These are phyloP conservation scores for Quercus rubra DNA, from an alignment of 306 rosid genomes.

Conservation along the genomic window DNA sequence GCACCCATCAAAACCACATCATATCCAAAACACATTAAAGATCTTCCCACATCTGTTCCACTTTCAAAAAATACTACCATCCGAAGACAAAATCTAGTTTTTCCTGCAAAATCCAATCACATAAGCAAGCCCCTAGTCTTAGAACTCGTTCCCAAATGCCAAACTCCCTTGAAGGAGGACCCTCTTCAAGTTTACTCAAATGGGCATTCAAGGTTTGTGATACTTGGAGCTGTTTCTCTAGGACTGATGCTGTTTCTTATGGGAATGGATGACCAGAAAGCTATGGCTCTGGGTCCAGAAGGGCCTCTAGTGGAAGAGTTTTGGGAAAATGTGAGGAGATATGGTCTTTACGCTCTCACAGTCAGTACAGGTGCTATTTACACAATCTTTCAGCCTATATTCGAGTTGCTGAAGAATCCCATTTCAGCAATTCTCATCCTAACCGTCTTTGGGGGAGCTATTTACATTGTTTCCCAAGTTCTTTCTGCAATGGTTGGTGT, in stretches of 20 bases:
- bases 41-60: neutral
- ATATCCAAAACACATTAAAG: constrained; percentile 11
- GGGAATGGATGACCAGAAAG: constrained; percentile 59
- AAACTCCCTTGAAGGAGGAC: neutral
- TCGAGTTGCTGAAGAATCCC: constrained; percentile 79
- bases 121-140: neutral
- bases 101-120: neutral
- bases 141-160: constrained; percentile 18
- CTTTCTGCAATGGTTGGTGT: constrained; percentile 90
- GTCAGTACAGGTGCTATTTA: constrained; percentile 88
- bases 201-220: constrained; percentile 35
- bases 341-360: constrained; percentile 74
- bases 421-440: constrained; percentile 74
- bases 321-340: constrained; percentile 93
- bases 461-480: constrained; percentile 68
- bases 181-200: neutral
- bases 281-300: constrained; percentile 83
- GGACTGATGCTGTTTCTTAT: constrained; percentile 51
- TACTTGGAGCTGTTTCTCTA: constrained; percentile 62
- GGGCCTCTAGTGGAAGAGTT: constrained; percentile 93
- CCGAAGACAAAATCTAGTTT: neutral
- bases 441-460: constrained; percentile 54
- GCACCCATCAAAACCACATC: constrained; percentile 22
- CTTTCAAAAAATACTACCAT: constrained; percentile 8
- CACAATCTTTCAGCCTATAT: constrained; percentile 56